Base-by-base conservation (phyloP, 768 basidiomycete genomes). In the Lactifluus volemus region DNA sequence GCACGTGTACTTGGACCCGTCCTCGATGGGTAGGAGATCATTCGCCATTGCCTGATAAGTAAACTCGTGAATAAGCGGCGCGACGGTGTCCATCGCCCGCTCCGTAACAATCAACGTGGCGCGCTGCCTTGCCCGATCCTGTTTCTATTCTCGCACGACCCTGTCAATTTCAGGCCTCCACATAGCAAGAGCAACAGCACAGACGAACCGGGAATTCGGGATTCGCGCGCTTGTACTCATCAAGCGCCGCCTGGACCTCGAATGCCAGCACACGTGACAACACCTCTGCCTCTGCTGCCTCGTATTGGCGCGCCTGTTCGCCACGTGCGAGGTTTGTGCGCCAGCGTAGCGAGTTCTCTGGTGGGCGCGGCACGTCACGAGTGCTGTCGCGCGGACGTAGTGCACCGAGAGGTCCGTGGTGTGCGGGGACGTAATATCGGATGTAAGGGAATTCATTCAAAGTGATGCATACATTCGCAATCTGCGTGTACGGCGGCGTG, bases 31-130 rank as follows among this genome's bases (percentile, higher is more conserved):
- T 5, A 99, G 79, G 19, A 99, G 73, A 72, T 99, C 97, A 67
- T 94, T 93, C 52, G 88, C 89, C 97, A 99, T 99, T 0, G 97
- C 96, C 73, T 98, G 97, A 72, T 98, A 99, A 21, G 96, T 98
- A 70, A 99, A 99, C 70, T 98, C 97, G 71, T 99, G 97, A 39
- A 97, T 71, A 62, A 98, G 82, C 1, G 97, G 97, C 2, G 92
- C 88, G 29, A 89, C 70, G 67, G 86, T 85, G 73, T 99, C 97
- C 88, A 99, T 92, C 4, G 94, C 82, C n/a, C 97, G 85, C 73
- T 99, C 97, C 5, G 94, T 95, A 61, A 99, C 88, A 69, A 98
- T 80, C 42, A 98, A 76, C 15, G 92, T 89, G 4, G 82, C 85
- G 59, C 88, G 84, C 12, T 88, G 86, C 61, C 93, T 75, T 67